Evolutionary conservation across 2,329 filamentous ascomycete species (phyloP), one percentile per base, ranked within the genome.

Genomic region (Huntiella omanensis): DNA sequence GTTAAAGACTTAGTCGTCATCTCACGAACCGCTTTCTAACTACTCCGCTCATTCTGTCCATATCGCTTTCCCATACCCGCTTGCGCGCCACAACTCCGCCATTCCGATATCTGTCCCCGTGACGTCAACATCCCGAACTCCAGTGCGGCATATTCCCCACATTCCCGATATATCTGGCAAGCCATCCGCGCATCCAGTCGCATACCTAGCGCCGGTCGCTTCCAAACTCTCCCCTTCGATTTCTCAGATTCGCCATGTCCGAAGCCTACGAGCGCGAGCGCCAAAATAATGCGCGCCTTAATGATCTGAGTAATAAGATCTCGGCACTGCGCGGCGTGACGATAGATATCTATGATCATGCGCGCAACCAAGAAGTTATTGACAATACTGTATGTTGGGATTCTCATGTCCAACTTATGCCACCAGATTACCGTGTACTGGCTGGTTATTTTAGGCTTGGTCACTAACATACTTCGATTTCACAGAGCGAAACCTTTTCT

Each of bases 301-400:
- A 88, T 57, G 86, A 93, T 60, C 80, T 98, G 34, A 82, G 83
- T 12, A 73, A 77, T 53, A 98, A 98, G 66, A 87, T 96, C 47
- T 83, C 83, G 13, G 85, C 86, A 45, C 74, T 98, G 52, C 85
- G 88, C 58, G 83, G 83, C 62, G 85, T 98, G 43, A 98, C 91
- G 37, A 77, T 96, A 53, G 86, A 98, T 66, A 98, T 98, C 58
- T 95, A 96, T 71, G 87, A 96, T 65, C 86, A 91, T 60, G 91
- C 91, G 43, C 77, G 85, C 49, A 76, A 83, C 55, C 88, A 96
- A 56, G 76, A 82, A 53, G 75, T 93, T 52, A 83, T 98, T 54
- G 85, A 98, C 63, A 78, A 76, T 57, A 88, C 83, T 35, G 84
- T 92, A 70, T 49, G 75, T 64, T 53, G 13, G n/a, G 22, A 7